These are phyloP conservation scores for Paramecium biaurelia DNA, from an alignment of 73 alveolate species.

Conservation along the genomic window DNA sequence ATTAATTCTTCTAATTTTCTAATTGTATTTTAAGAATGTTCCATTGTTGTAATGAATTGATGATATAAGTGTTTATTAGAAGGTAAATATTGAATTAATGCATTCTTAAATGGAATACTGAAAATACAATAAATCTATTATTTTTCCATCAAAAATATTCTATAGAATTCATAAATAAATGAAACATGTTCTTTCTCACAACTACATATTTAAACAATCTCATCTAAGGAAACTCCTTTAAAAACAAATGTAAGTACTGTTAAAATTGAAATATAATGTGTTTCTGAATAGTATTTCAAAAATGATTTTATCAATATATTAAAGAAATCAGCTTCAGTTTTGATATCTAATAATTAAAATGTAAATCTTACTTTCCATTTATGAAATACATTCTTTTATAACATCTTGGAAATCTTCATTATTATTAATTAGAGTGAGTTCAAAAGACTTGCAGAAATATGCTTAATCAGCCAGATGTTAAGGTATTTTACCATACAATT, in stretches of 20 bases:
- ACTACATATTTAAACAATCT: background rate
- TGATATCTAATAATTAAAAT: background rate
- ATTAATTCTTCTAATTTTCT: background rate
- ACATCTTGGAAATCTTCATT: constrained; percentile 26
- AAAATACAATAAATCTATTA: background rate
- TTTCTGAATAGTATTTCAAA: background rate
- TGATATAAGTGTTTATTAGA: background rate
- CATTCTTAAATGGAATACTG: background rate
- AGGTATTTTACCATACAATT: background rate
- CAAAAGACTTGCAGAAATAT: background rate
- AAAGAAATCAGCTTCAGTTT: background rate
- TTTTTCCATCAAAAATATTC: background rate
- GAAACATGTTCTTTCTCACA: background rate
- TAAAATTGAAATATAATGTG: background rate
- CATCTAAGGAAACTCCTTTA: background rate
- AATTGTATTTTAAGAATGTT: background rate
- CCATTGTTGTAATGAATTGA: background rate
- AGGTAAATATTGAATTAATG: background rate
- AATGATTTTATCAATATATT: background rate
- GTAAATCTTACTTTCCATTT: background rate
- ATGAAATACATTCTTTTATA: background rate
- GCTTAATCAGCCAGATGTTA: background rate
- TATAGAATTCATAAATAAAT: background rate
- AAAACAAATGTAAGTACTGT: constrained; percentile 10
- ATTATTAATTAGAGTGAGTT: background rate